Evolutionary conservation across 805 yeast species (phyloP), one percentile per base, ranked within the genome.

Genomic region (Yarrowia osloensis): DNA sequence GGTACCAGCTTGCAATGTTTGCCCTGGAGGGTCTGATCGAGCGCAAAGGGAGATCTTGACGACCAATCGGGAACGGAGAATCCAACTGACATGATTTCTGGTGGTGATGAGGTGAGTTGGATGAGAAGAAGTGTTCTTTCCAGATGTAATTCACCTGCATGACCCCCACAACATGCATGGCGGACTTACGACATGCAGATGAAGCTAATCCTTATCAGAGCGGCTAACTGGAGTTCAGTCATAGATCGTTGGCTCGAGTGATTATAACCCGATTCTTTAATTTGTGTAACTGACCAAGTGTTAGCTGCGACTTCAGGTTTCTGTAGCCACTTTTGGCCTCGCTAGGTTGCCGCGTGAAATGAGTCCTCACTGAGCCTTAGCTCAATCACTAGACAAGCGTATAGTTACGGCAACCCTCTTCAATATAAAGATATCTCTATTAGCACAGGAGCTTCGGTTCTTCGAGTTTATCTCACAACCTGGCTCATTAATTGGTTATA

Each of bases 91-190:
- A 57, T 57, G 26, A 4, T 26, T 24, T 12, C 4, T 1, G 49
- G n/a, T 37, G 24, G 37, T 39, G 19, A 31, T 11, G 35, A 28
- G 8, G 8, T 28, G 35, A 31, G 35, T 31, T 9, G 22, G 17
- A 19, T 49, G 22, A 28, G 2, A 5, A n/a, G 35, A 35, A 35
- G 39, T 35, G 39, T 11, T 31, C 11, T 12, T 11, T 33, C 35
- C 9, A 11, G 21, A 22, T 13, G 17, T 13, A 42, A 15, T 4
- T 13, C 35, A 9, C 12, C 13, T 17, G 49, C 29, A 44, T 13
- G 33, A 19, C 61, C 61, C 61, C 42, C 61, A 37, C 31, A 21
- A 5, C 17, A 54, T 54, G 62, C 62, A 33, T 24, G 62, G 11
- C 61, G 61, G 61, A 54, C 42, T 35, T 52, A 22, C 21, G 37